A percentile compares a stretch with the other conserved stretches of the same genome.
Conservation (phyloP, 2,329 filamentous ascomycete genomes). For the Aspergillus bombycis region DNA sequence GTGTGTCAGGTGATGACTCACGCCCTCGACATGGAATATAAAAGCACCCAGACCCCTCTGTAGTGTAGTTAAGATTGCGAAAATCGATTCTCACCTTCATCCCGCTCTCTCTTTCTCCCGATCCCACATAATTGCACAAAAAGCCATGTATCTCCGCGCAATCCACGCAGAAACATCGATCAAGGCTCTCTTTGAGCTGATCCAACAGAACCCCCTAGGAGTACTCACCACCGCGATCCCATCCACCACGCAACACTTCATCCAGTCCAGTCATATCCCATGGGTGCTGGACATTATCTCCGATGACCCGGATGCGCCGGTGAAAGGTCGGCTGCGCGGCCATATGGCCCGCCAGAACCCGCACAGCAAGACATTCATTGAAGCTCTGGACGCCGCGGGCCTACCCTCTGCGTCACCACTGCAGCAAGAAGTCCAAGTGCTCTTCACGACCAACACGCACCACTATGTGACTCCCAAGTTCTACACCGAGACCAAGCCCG, state of each 20-base stretch:
- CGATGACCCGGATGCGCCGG: slow-evolving; percentile 43
- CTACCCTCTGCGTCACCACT: slow-evolving; percentile 38
- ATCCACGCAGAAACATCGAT: slow-evolving; percentile 57
- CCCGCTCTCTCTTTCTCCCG: background rate
- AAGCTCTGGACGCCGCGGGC: slow-evolving; percentile 39
- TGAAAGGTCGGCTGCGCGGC: slow-evolving; percentile 51
- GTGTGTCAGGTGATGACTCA: background rate
- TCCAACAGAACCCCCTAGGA: slow-evolving; percentile 64
- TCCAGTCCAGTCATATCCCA: slow-evolving; percentile 65
- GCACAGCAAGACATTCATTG: slow-evolving; percentile 64
- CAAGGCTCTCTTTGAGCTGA: slow-evolving; percentile 54
- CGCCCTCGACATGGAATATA: background rate
- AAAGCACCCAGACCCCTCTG: background rate
- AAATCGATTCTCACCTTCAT: background rate
- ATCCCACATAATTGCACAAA: background rate
- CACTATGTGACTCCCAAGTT: slow-evolving; percentile 72
- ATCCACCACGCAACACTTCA: slow-evolving; percentile 52
- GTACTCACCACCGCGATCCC: slow-evolving; percentile 65
- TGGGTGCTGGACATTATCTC: slow-evolving; percentile 57
- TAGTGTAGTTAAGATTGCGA: too few relatives aligned
- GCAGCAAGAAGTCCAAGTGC: slow-evolving; percentile 58
- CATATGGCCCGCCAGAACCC: slow-evolving; percentile 68
- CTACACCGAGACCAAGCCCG: slow-evolving; percentile 67
- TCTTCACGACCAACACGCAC: slow-evolving; percentile 63
- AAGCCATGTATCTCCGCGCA: slow-evolving; percentile 60